phyloP scores from a whole-genome alignment of 108 stramenopile genomes.

The Fragilariopsis cylindrus region DNA sequence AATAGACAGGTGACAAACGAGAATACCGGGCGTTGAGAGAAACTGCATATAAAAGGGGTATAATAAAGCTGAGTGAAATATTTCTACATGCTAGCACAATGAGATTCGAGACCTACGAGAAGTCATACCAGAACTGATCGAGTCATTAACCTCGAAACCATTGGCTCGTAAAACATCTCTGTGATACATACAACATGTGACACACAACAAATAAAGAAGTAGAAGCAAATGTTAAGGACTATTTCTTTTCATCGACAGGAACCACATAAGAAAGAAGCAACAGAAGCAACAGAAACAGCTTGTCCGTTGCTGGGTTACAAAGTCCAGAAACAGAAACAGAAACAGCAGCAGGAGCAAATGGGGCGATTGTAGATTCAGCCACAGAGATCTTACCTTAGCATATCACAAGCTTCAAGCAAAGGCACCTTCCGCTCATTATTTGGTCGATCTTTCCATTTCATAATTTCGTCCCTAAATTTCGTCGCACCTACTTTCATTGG shows the following conservation, averaged over 20 bases:
- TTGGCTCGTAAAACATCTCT: constrained; percentile 52
- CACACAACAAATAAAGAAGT: background rate
- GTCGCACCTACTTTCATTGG: constrained; percentile 30
- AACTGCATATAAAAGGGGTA: no score
- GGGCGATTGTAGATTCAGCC: no score
- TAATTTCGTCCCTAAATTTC: constrained; percentile 31
- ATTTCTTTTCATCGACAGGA: background rate
- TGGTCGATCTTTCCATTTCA: constrained; percentile 29
- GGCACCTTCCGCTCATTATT: constrained; percentile 3
- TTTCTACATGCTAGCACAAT: background rate
- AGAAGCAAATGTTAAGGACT: background rate
- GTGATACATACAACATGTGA: background rate
- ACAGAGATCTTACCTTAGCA: constrained; percentile 25
- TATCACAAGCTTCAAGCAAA: constrained; percentile 50
- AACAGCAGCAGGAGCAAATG: no score
- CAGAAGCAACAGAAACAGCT: background rate
- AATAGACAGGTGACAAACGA: no score
- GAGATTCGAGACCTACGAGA: background rate
- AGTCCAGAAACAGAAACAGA: no score
- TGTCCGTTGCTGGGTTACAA: background rate
- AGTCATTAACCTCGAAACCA: constrained; percentile 47
- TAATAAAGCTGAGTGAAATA: no score
- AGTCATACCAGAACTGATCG: constrained; percentile 9
- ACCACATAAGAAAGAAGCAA: background rate
- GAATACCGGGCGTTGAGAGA: no score